Evolutionary conservation across 2,329 filamentous ascomycete genomes (phyloP).

Genomic region (Alternaria metachromatica): DNA sequence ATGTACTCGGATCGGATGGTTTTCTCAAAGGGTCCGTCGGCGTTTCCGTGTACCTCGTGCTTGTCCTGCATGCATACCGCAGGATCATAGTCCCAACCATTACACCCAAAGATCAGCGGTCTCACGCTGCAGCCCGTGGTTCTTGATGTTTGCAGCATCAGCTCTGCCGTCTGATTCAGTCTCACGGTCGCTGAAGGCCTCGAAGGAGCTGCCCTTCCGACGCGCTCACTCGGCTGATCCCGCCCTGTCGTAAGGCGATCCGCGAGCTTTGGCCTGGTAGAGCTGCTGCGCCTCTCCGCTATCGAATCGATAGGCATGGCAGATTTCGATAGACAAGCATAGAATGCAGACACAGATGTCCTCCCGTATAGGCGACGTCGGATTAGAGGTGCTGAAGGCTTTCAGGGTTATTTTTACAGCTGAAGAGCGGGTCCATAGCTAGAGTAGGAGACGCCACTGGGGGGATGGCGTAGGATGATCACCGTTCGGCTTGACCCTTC

Average conservation of each 20-base stretch:
- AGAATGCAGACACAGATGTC: neutral
- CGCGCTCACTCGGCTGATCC: neutral
- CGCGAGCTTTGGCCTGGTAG: neutral
- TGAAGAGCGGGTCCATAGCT: conserved; percentile 2
- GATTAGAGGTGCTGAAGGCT: conserved; percentile 19
- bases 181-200: neutral
- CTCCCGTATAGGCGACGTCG: conserved; percentile 16
- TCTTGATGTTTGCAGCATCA: neutral
- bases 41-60: neutral
- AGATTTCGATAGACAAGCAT: neutral
- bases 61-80: neutral
- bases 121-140: neutral
- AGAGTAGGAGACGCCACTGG: conserved; percentile 4
- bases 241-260: neutral
- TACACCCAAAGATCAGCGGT: neutral
- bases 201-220: conserved; percentile 1
- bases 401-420: conserved; percentile 18
- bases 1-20: neutral
- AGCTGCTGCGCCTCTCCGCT: conserved; percentile 4
- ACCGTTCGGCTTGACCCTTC: conserved; percentile 23
- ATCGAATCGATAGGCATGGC: conserved; percentile 7
- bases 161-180: neutral
- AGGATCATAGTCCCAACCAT: neutral
- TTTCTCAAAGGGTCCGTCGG: neutral
- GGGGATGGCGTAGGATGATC: conserved; percentile 12